Base-by-base conservation (phyloP, 2,329 filamentous ascomycete genomes). In the Aurifilum marmelostoma region DNA sequence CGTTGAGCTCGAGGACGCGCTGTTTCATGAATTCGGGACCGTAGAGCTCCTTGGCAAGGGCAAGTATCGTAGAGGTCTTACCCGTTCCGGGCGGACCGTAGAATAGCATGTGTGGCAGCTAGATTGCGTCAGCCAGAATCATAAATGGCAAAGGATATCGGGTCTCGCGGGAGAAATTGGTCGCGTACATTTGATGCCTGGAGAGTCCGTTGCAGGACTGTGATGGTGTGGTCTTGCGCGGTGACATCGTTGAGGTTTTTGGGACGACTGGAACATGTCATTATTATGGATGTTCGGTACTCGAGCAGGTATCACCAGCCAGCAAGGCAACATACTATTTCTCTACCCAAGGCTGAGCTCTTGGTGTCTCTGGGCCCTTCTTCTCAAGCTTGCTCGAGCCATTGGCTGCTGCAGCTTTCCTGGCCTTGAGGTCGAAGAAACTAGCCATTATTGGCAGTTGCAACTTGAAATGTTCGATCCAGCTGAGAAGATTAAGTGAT, bases 31-130 rank as follows among this genome's bases (percentile, higher is more conserved):
- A 89, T 73, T 97, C 93, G 56, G 96, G 96, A 0, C 96, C 97
- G 82, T 97, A 99, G 71, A 99, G 91, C 78, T 98, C 94, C 81
- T 97, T 97, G 67, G 96, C 94, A 39, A 99, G 90, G 2, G 97
- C 97, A 72, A 99, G 92, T 75, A 99, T 94, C 0, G 97, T 99
- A 1, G 93, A 97, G 1, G 96, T 99, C 83, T 99, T 99, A 74
- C 96, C 96, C 0, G 96, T 99, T 56, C 96, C 96, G 0, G 96
- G 97, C 0, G 97, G 96, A 4, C 96, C 96, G 78, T 99, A 99
- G 85, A 98, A 98, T 76, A 99, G 92, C 93, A 99, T 97, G 81
- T 99, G 97, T 3, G 96, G 96, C 52, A 99, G 91, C 89, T 92
- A 47, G 3, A 77, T 65, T n/a, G 24, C 32, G 61, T 69, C 52